Evolutionary conservation across 2,329 filamentous ascomycete species (phyloP).

Genomic region (Talaromyces sp.): DNA sequence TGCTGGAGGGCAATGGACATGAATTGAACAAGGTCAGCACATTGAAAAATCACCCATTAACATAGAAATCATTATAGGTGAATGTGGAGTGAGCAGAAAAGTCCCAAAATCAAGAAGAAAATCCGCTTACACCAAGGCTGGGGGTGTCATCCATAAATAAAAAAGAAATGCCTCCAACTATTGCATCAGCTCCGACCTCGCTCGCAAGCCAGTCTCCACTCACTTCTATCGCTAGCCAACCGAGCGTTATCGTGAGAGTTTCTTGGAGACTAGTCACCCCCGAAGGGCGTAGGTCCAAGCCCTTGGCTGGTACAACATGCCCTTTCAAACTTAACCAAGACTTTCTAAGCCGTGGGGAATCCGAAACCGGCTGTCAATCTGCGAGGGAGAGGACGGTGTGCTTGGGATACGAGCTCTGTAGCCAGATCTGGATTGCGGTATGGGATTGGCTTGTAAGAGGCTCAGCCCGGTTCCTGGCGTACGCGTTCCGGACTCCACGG

Average conservation of each 20-base stretch:
- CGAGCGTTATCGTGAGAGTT: slow-evolving; percentile 2
- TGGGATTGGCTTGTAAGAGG: background rate
- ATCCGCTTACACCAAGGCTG: background rate
- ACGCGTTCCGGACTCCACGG: background rate
- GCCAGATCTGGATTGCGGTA: background rate
- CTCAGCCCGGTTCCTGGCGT: background rate
- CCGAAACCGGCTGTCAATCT: slow-evolving; percentile 1
- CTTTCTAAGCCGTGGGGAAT: slow-evolving; percentile 8
- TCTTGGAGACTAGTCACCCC: slow-evolving; percentile 2
- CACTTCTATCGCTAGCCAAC: background rate
- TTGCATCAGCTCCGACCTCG: slow-evolving; percentile 20
- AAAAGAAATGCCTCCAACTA: slow-evolving; percentile 7
- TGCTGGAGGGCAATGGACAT: background rate
- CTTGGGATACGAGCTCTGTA: background rate
- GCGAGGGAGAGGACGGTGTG: too few relatives aligned
- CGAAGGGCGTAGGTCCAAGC: slow-evolving; percentile 15
- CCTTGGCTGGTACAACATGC: slow-evolving; percentile 9
- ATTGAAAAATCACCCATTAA: background rate
- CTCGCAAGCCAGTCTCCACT: slow-evolving; percentile 1
- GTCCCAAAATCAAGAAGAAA: slow-evolving; percentile 8
- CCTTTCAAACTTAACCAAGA: background rate
- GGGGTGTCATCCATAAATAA: slow-evolving; percentile 7
- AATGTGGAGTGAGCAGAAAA: background rate
- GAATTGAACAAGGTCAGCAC: background rate
- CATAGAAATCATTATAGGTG: background rate